Conservation (phyloP, 2,329 filamentous ascomycete species). For the Thyridium curvatum region DNA sequence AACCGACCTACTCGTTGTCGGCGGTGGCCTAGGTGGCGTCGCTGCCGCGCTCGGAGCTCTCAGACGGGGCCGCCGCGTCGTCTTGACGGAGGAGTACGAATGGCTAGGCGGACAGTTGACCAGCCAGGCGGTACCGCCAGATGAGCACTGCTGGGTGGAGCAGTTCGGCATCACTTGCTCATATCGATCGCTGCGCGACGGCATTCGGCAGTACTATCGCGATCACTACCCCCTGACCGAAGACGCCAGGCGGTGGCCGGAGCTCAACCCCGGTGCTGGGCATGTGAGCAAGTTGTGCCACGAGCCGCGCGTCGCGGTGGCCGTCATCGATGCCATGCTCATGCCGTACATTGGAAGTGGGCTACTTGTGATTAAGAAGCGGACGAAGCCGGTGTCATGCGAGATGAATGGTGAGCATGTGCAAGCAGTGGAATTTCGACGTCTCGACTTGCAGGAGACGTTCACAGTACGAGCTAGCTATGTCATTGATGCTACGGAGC, state of each 20-base stretch:
- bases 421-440: slow-evolving; percentile 6
- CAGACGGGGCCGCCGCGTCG: slow-evolving; percentile 13
- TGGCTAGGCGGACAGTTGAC: slow-evolving; percentile 20
- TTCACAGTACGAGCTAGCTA: slow-evolving; percentile 8
- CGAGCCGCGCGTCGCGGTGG: slow-evolving; percentile 18
- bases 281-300: slow-evolving; percentile 21
- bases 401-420: slow-evolving; percentile 8
- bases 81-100: slow-evolving; percentile 19
- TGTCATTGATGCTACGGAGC: slow-evolving; percentile 12
- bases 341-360: slow-evolving; percentile 16
- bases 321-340: slow-evolving; percentile 18
- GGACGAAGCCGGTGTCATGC: slow-evolving; percentile 12
- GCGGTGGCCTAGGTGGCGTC: slow-evolving; percentile 17
- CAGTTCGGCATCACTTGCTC: slow-evolving; percentile 19
- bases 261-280: slow-evolving; percentile 18
- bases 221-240: slow-evolving; percentile 17
- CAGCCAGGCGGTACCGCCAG: slow-evolving; percentile 18
- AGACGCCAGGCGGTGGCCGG: slow-evolving; percentile 13
- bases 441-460: slow-evolving; percentile 2
- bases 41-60: slow-evolving; percentile 18
- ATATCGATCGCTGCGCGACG: slow-evolving; percentile 15
- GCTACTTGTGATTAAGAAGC: slow-evolving; percentile 12
- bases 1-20: slow-evolving; percentile 15
- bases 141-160: slow-evolving; percentile 21
- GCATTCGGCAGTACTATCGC: slow-evolving; percentile 16